Base-by-base conservation (phyloP, 805 yeast genomes). In the Teunomyces atbi region DNA sequence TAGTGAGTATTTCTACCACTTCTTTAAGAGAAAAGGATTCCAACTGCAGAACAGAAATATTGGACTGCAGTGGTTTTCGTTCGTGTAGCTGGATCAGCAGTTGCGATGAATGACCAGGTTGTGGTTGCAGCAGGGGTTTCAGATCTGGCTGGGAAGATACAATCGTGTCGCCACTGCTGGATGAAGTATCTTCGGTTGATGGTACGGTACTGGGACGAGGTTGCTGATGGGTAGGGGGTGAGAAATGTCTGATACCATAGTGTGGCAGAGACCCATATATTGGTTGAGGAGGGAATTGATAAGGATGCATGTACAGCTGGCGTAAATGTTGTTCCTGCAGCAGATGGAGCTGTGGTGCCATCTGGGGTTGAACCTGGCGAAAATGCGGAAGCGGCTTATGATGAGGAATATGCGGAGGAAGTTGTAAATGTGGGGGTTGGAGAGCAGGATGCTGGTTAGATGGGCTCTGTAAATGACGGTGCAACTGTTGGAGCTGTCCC, bases 1-100 rank as follows among this genome's bases (percentile, higher is more conserved):
- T 43, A 7, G 53, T 42, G 11, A 72, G 54, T 5, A 69, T 46
- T 8, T 58, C 53, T 5, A 68, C 53, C 26, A 58, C 51, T 29
- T 69, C 70, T n/a, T 56, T 57, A 26, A 52, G 41, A 38, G 52
- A 26, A 42, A 51, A 49, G 2, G 44, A 33, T 15, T 44, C 43
- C 18, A 39, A 13, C 35, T 21, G 41, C 27, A 13, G 47, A 10
- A 34, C 21, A n/a, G 47, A 36, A 12, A 26, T 28, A 7, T 19
- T 20, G 34, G 42, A 38, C 6, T 34, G 50, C 23, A 37, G 47
- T n/a, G 41, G 45, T 26, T 36, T 45, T 21, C 19, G 47, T 29
- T 16, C 27, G 16, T 41, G 51, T 32, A 26, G 29, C 13, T 52
- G 54, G 32, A 38, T 44, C 26, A 33, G 56, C n/a, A 36, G 44